Conservation (phyloP, 768 basidiomycete species). For the Mycena belliarum region DNA sequence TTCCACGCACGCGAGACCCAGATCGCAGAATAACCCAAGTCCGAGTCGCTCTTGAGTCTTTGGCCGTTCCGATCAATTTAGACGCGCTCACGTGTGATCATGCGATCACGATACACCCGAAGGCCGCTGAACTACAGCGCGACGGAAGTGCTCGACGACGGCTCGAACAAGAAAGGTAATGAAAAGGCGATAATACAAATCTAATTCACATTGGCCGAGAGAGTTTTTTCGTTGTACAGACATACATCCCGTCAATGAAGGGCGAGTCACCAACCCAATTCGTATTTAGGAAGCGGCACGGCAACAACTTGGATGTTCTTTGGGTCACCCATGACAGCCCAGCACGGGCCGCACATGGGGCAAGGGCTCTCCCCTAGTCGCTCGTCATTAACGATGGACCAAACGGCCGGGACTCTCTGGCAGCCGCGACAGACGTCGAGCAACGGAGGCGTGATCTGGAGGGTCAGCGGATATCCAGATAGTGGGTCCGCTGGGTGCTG, state of each 20-base stretch:
- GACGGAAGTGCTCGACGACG: too few species aligned
- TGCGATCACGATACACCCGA: too few species aligned
- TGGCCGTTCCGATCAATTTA: not conserved
- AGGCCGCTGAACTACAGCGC: too few species aligned
- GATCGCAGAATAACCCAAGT: not conserved
- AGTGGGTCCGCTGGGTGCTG: constrained; percentile 57
- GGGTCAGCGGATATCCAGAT: constrained; percentile 65
- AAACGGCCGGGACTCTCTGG: constrained; percentile 65
- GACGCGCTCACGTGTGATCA: constrained; percentile 16
- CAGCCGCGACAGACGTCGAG: constrained; percentile 71
- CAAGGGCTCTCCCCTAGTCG: constrained; percentile 80
- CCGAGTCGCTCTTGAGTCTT: too few species aligned
- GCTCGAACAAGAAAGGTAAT: too few species aligned
- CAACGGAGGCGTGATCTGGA: constrained; percentile 62
- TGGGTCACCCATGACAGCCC: constrained; percentile 66
- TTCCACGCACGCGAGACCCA: constrained; percentile 4
- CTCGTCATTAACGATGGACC: constrained; percentile 68
- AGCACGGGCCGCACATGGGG: constrained; percentile 71
- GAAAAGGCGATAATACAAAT: too few species aligned
- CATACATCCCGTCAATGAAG: too few species aligned
- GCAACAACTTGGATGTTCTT: constrained; percentile 47
- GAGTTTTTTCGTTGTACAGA: too few species aligned
- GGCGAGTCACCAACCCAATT: constrained; percentile 38
- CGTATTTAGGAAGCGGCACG: constrained; percentile 52
- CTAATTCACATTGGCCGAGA: too few species aligned